A percentile compares a stretch with the other conserved stretches of the same genome.
Conservation (phyloP, 139 green algal species). For the Raphidocelis subcapitata region DNA sequence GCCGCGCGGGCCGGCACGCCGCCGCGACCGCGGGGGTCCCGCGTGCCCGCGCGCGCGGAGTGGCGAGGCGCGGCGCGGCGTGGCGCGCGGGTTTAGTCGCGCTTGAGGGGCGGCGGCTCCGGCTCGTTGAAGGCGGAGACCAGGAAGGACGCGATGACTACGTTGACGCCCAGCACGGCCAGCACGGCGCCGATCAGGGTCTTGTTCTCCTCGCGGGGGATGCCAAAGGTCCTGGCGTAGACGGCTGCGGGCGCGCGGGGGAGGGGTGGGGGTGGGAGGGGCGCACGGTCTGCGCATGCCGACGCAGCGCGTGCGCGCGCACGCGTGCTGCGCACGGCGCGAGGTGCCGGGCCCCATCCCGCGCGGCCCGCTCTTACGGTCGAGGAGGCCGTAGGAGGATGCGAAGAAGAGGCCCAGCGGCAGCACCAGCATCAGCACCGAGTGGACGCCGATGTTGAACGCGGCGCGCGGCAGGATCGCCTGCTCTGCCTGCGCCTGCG, state of each 20-base stretch:
- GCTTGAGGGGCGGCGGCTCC: too few species aligned
- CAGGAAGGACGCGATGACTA: not conserved
- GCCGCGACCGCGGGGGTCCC: too few species aligned
- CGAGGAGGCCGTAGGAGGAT: slow-evolving; percentile 4
- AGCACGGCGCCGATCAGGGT: slow-evolving; percentile 16
- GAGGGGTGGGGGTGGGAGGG: not conserved
- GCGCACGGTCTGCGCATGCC: too few species aligned
- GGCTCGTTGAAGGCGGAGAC: too few species aligned
- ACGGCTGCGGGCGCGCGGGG: slow-evolving; percentile 2
- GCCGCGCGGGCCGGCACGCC: too few species aligned
- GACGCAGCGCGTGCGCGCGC: not conserved
- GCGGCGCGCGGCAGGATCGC: slow-evolving; percentile 7
- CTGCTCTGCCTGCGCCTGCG: not conserved
- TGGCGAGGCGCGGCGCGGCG: too few species aligned
- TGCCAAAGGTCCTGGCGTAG: slow-evolving; percentile 6
- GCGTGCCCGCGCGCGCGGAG: too few species aligned
- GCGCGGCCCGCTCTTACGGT: not conserved
- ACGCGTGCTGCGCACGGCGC: too few species aligned
- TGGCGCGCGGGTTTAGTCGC: too few species aligned
- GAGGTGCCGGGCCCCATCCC: too few species aligned
- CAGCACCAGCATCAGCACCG: slow-evolving; percentile 28
- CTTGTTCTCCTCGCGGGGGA: slow-evolving; percentile 11
- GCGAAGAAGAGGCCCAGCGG: slow-evolving; percentile 26
- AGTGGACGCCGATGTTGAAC: slow-evolving; percentile 29
- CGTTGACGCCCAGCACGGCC: slow-evolving; percentile 27